Evolutionary conservation across 2,329 filamentous ascomycete species (phyloP).

Genomic region (Hypoxylon sp.): DNA sequence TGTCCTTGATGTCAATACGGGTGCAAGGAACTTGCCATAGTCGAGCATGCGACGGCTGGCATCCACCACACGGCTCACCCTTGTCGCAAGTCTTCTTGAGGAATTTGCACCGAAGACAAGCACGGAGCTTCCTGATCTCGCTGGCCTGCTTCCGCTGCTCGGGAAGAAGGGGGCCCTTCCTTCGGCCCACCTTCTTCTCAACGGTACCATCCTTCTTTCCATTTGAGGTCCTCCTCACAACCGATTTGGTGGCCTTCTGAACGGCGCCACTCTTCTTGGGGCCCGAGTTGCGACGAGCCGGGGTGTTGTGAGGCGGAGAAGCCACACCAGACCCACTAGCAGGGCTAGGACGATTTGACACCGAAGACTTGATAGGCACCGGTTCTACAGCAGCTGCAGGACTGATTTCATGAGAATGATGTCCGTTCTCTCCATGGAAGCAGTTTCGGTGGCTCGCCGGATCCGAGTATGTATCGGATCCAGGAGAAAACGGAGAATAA

Average conservation of each 20-base stretch:
- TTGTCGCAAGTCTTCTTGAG: slow-evolving; percentile 99
- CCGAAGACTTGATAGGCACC: slow-evolving; percentile 71
- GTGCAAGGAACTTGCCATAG: slow-evolving; percentile 98
- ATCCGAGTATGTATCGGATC: slow-evolving; percentile 78
- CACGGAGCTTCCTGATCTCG: slow-evolving; percentile 93
- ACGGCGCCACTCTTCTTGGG: slow-evolving; percentile 75
- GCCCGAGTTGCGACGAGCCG: slow-evolving; percentile 72
- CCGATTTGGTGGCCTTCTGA: slow-evolving; percentile 79
- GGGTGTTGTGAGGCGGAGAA: slow-evolving; percentile 67
- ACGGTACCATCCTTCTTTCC: slow-evolving; percentile 79
- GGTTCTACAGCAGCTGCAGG: slow-evolving; percentile 73
- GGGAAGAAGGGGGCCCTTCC: slow-evolving; percentile 87
- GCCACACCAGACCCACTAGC: slow-evolving; percentile 67
- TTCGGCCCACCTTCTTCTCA: slow-evolving; percentile 93
- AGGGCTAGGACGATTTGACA: slow-evolving; percentile 67
- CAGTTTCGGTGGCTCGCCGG: slow-evolving; percentile 68
- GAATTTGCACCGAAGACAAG: slow-evolving; percentile 96
- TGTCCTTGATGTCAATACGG: slow-evolving; percentile 98
- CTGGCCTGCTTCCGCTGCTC: slow-evolving; percentile 97
- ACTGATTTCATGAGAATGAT: slow-evolving; percentile 68
- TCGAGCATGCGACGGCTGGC: slow-evolving; percentile 92
- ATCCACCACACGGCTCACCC: slow-evolving; percentile 93
- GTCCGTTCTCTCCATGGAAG: slow-evolving; percentile 64
- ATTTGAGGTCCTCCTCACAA: slow-evolving; percentile 79
- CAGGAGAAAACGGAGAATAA: slow-evolving; percentile 82